Base-by-base conservation (phyloP, 352 stramenopile species). In the Phytophthora parvispora region DNA sequence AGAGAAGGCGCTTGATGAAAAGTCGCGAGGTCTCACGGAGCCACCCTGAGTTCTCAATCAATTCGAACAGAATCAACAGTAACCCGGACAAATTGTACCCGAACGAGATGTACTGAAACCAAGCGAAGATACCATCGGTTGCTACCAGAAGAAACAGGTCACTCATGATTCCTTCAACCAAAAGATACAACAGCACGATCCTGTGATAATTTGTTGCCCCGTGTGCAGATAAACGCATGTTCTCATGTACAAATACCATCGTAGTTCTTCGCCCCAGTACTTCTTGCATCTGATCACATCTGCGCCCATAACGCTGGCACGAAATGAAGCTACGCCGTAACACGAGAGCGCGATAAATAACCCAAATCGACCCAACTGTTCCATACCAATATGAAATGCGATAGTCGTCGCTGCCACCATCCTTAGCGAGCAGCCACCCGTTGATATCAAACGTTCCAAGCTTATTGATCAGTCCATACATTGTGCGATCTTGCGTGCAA, bases 31-130 rank as follows among this genome's bases (percentile, higher is more conserved):
- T 51, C 13, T 66, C 63, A 4, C 29, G 28, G 8, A 70, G 18
- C 54, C 55, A 70, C 2, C 47, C 36, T 45, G 60, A 34, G 18
- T 66, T 70, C 20, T 70, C 63, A 13, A 70, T 40, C 45, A 70
- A 60, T 29, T 70, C 63, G 27, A 66, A 70, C 2, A 53, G 10
- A 5, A 70, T 49, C 12, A 70, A 24, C 1, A 70, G 38, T 15
- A 70, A 13, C 6, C 69, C 67, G 6, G 69, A 74, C 20, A 77
- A 28, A 20, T 77, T 77, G 42, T 77, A 77, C 45, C 69, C 69
- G 20, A 77, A 59, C 0, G 69, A 77, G 15, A 70, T 63, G 45
- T 70, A 77, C 64, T 77, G 64, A 9, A 74, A 47, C 47, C 59
- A 60, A 6, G 69, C 53, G 27, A 64, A 40, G 3, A 63, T 7